phyloP scores from a whole-genome alignment of 345 rosid genomes.

The Jatropha curcas region DNA sequence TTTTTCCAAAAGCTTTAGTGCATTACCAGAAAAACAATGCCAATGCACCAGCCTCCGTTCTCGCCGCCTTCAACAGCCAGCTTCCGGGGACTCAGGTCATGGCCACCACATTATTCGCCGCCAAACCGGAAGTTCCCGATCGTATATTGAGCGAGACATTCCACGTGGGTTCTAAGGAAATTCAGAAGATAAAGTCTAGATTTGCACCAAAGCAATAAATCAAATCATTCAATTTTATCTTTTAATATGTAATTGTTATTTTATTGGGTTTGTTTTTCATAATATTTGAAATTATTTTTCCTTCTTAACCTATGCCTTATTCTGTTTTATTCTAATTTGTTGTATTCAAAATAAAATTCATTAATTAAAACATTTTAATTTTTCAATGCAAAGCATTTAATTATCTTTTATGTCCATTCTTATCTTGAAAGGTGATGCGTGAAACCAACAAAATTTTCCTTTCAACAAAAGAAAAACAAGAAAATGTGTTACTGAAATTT shows the following conservation, averaged over 20 bases:
- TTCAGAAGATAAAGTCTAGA: conserved; percentile 24
- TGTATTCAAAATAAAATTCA: too few relatives aligned
- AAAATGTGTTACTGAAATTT: too few relatives aligned
- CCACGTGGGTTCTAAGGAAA: conserved; percentile 24
- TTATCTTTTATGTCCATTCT: too few relatives aligned
- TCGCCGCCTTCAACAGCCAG: conserved; percentile 37
- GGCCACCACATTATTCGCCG: conserved; percentile 19
- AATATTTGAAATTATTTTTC: neutral
- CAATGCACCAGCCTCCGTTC: conserved; percentile 15
- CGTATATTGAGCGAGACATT: conserved; percentile 25
- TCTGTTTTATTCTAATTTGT: too few relatives aligned
- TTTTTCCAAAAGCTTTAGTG: conserved; percentile 27
- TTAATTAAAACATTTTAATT: too few relatives aligned
- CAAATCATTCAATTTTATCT: neutral
- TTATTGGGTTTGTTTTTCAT: neutral
- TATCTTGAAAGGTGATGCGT: too few relatives aligned
- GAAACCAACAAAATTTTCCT: too few relatives aligned
- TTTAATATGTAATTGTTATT: neutral
- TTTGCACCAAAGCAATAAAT: conserved; percentile 29
- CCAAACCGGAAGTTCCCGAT: conserved; percentile 29
- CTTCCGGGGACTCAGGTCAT: conserved; percentile 32
- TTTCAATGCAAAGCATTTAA: too few relatives aligned
- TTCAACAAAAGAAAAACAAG: too few relatives aligned
- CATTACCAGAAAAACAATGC: conserved; percentile 33
- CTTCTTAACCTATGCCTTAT: too few relatives aligned